A percentile compares a stretch with the other conserved stretches of the same genome.
phyloP scores from a whole-genome alignment of 2,329 filamentous ascomycete species.

The Stagonosporopsis tanaceti region DNA sequence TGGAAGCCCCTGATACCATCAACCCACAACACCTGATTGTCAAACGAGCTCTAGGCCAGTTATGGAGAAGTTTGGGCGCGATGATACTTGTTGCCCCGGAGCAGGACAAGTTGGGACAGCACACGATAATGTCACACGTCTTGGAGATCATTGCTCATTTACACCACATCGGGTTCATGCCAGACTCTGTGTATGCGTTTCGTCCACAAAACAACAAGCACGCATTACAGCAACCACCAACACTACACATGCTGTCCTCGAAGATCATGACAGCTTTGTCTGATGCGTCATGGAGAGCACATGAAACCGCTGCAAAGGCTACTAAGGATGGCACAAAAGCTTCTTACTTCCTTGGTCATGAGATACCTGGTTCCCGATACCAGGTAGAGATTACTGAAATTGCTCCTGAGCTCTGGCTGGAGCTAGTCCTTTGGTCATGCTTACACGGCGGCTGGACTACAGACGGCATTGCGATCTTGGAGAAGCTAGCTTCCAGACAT shows the following conservation, averaged over 20 bases:
- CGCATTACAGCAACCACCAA: conserved; percentile 57
- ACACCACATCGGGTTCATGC: conserved; percentile 57
- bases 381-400: conserved; percentile 52
- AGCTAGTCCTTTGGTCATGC: conserved; percentile 62
- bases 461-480: conserved; percentile 53
- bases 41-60: conserved; percentile 52
- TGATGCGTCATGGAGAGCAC: conserved; percentile 59
- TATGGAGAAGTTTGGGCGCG: conserved; percentile 57
- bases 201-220: conserved; percentile 43
- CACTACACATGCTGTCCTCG: conserved; percentile 57
- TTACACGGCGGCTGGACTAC: conserved; percentile 57
- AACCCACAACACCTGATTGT: conserved; percentile 26
- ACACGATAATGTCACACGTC: conserved; percentile 53
- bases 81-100: conserved; percentile 53
- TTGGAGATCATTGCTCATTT: conserved; percentile 58
- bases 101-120: conserved; percentile 22
- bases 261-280: conserved; percentile 59
- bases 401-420: conserved; percentile 59
- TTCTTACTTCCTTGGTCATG: conserved; percentile 52
- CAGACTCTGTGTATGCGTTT: conserved; percentile 55
- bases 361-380: conserved; percentile 55
- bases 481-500: conserved; percentile 34
- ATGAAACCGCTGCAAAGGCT: conserved; percentile 48
- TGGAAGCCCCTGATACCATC: conserved; percentile 37
- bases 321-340: conserved; percentile 44